A percentile compares a stretch with the other conserved stretches of the same genome.
phyloP scores from a whole-genome alignment of 257 asterid genomes.

The Echium plantagineum region DNA sequence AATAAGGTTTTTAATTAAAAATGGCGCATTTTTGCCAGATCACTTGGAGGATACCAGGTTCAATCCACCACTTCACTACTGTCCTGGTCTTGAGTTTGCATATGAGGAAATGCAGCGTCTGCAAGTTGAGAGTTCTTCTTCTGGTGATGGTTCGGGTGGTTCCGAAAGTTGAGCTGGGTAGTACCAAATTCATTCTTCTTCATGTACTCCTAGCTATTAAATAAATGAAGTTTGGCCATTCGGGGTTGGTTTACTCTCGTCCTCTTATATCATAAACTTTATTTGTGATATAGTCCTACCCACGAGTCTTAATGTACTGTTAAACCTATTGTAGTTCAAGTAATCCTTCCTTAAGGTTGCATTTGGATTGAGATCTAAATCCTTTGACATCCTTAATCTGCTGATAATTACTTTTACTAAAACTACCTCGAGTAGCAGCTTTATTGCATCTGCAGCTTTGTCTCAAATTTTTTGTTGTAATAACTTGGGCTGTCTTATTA shows the following conservation, averaged over 20 bases:
- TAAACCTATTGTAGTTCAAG: neutral
- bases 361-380: no score
- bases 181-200: neutral
- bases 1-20: constrained; percentile 61
- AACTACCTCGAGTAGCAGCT: no score
- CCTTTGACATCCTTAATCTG: no score
- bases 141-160: constrained; percentile 64
- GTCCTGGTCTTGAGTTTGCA: constrained; percentile 98
- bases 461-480: no score
- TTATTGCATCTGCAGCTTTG: no score
- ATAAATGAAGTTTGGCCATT: neutral
- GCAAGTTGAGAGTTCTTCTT: constrained; percentile 49
- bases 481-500: no score
- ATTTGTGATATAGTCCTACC: neutral
- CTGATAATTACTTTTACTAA: no score
- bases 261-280: neutral
- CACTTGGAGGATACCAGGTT: constrained; percentile 83
- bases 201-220: neutral
- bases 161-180: constrained; percentile 48
- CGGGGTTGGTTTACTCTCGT: neutral
- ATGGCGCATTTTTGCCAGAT: constrained; percentile 89
- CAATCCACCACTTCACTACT: constrained; percentile 94
- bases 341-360: no score
- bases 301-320: neutral
- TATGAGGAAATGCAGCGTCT: constrained; percentile 76